These are phyloP conservation scores for Capsella rubella DNA, from an alignment of 441 rosid genomes.

Conservation along the genomic window DNA sequence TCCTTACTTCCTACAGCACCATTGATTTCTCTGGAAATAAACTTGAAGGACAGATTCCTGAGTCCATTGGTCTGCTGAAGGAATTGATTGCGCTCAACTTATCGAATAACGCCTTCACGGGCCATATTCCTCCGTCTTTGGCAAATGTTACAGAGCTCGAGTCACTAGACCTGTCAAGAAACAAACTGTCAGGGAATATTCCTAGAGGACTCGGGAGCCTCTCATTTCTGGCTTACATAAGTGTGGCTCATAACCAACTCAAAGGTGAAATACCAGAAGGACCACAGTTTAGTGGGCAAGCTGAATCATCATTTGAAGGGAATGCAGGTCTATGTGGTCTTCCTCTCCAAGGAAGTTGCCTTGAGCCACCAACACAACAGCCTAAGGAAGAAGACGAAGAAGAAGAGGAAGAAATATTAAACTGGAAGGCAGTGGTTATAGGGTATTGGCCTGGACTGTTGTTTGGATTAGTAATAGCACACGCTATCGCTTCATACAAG, in stretches of 20 bases:
- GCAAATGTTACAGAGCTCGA: slow-evolving; percentile 1
- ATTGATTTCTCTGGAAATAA: slow-evolving; percentile 37
- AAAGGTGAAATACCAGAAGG: slow-evolving; percentile 50
- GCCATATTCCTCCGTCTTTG: slow-evolving; percentile 14
- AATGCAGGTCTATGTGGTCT: slow-evolving; percentile 52
- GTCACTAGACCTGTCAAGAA: slow-evolving; percentile 28
- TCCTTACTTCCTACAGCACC: slow-evolving; percentile 51
- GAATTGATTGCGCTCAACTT: slow-evolving; percentile 30
- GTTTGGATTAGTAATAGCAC: slow-evolving; percentile 19
- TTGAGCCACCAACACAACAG: background rate
- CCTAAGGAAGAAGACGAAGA: slow-evolving; percentile 25
- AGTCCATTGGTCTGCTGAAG: slow-evolving; percentile 15
- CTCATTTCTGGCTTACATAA: slow-evolving; percentile 47
- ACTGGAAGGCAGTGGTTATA: slow-evolving; percentile 30
- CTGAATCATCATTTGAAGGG: slow-evolving; percentile 36
- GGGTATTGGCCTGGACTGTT: slow-evolving; percentile 27
- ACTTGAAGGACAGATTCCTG: slow-evolving; percentile 43
- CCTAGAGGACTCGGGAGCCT: slow-evolving; percentile 47
- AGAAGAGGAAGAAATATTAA: slow-evolving; percentile 19
- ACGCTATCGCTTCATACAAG: background rate
- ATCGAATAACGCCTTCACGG: background rate
- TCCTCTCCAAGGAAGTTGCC: slow-evolving; percentile 42
- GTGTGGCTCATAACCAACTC: slow-evolving; percentile 52
- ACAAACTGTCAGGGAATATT: slow-evolving; percentile 38
- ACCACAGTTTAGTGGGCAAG: slow-evolving; percentile 48